Base-by-base conservation (phyloP, 106 monocot genomes). In the Dendrobium huoshanense region DNA sequence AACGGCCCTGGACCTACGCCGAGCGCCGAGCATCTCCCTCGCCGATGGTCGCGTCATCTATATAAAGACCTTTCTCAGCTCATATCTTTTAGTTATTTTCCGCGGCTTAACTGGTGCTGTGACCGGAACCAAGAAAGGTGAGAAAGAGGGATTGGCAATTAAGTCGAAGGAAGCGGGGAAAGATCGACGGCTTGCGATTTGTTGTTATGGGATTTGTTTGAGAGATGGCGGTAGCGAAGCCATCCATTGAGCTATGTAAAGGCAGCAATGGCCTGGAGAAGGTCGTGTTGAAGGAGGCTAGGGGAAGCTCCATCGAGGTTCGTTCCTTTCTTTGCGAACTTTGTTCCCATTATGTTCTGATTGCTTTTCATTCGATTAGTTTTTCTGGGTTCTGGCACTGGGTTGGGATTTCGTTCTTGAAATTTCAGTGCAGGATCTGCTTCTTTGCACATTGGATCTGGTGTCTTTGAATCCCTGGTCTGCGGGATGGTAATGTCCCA, bases 251-350 rank as follows among this genome's bases (percentile, higher is more conserved):
- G 78, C 85, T 82, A 47, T 74, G 82, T 77, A 87, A 85, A 85
- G 88, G 87, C 41, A 41, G 84, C 79, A 89, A 85, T 48, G 91
- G 87, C 76, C 82, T 91, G 44, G 85, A 89, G 24, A 91, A 88
- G 80, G 22, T 88, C 76, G 78, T 91, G 44, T 78, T 91, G 55
- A 79, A 81, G 45, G 91, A 86, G 76, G 58, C 68, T 15, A 33
- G 83, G 25, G 86, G 88, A 8, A 76, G 84, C 79, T 88, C 88
- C 25, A 84, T 82, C 33, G 88, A 91, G 91, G 88, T 91, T 45
- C 24, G 70, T 17, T 51, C 80, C 25, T 41, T 78, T 37, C 67
- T 18, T 73, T 16, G 3, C 18, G 25, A 65, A 2, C 64, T 7
- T 67, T 29, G 67, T 29, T 67, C 18, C 67, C 10, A 45, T 58